A percentile compares a stretch with the other conserved stretches of the same genome.
These are phyloP conservation scores for Coemansia sp. DNA, from an alignment of 192 early-diverging fungal genomes.

Conservation along the genomic window DNA sequence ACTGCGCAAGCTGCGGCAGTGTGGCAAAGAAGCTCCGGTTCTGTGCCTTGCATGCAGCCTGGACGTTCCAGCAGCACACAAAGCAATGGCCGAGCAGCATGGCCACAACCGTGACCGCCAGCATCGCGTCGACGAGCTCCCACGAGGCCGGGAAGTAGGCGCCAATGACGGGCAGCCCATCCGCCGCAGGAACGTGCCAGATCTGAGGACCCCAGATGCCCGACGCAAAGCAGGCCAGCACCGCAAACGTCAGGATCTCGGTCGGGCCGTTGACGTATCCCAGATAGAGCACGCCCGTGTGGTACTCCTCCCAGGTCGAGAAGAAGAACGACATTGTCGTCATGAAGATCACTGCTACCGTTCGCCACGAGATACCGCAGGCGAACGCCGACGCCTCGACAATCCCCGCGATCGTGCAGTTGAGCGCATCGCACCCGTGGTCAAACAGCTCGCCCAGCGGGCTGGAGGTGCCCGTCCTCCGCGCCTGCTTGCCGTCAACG, in stretches of 20 bases:
- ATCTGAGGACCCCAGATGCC: conserved; percentile 58
- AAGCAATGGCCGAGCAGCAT: conserved; percentile 42
- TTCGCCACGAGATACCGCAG: conserved; percentile 63
- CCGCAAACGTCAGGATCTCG: conserved; percentile 71
- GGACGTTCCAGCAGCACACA: conserved; percentile 45
- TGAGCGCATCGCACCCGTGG: conserved; percentile 82
- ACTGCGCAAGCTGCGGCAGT: conserved; percentile 60
- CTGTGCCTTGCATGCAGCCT: conserved; percentile 49
- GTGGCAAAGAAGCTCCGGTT: conserved; percentile 58
- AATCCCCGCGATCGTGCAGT: conserved; percentile 69
- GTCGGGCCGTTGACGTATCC: conserved; percentile 82
- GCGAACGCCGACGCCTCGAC: conserved; percentile 69
- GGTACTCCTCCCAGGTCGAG: conserved; percentile 88
- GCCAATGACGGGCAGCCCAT: conserved; percentile 37
- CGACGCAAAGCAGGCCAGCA: conserved; percentile 60
- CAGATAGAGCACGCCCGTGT: conserved; percentile 78
- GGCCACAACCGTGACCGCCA: conserved; percentile 20
- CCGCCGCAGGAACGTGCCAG: conserved; percentile 35
- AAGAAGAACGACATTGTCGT: conserved; percentile 75
- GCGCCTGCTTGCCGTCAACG: conserved; percentile 80
- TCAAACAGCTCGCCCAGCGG: conserved; percentile 83
- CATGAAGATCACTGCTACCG: conserved; percentile 55
- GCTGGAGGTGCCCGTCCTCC: conserved; percentile 68
- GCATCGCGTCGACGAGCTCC: conserved; percentile 34
- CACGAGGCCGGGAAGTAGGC: conserved; percentile 35